phyloP scores from a whole-genome alignment of 108 stramenopile species.

The Cylindrotheca closterium region DNA sequence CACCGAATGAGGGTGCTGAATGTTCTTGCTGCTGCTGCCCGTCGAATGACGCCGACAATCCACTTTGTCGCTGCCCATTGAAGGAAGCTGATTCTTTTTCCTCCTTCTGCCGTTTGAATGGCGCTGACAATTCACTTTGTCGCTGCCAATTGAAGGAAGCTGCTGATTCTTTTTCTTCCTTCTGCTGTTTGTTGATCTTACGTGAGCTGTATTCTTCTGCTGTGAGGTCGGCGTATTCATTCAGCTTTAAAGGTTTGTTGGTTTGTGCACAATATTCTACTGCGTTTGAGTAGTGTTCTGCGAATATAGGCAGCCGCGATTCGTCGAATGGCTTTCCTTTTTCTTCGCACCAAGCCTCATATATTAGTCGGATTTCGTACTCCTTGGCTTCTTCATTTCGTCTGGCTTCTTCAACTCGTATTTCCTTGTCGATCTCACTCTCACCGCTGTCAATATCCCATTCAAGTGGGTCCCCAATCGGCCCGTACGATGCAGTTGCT shows the following conservation, averaged over 20 bases:
- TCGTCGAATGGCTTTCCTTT: slow-evolving; percentile 15
- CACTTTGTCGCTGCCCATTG: too few relatives aligned
- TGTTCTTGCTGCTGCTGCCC: too few relatives aligned
- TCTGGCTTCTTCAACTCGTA: too few relatives aligned
- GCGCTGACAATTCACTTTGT: too few relatives aligned
- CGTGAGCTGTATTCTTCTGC: slow-evolving; percentile 18
- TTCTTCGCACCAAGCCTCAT: slow-evolving; percentile 14
- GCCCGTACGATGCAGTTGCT: not conserved
- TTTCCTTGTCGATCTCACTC: not conserved
- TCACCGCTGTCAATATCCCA: not conserved
- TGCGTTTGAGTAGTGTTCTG: slow-evolving; percentile 10
- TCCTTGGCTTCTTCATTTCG: not conserved
- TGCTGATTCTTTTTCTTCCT: too few relatives aligned
- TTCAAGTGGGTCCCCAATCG: not conserved
- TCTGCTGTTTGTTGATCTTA: too few relatives aligned
- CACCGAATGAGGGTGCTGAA: too few relatives aligned
- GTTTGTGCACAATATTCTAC: slow-evolving; percentile 16
- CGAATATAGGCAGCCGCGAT: slow-evolving; percentile 18
- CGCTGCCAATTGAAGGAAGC: too few relatives aligned
- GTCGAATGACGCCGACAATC: too few relatives aligned
- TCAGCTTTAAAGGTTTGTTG: slow-evolving; percentile 13
- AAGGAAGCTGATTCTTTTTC: too few relatives aligned
- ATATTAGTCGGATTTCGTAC: slow-evolving; percentile 4
- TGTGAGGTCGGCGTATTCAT: slow-evolving; percentile 22
- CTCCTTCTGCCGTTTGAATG: too few relatives aligned